Conservation (phyloP, 192 early-diverging fungal genomes). For the Umbelopsis sp. region DNA sequence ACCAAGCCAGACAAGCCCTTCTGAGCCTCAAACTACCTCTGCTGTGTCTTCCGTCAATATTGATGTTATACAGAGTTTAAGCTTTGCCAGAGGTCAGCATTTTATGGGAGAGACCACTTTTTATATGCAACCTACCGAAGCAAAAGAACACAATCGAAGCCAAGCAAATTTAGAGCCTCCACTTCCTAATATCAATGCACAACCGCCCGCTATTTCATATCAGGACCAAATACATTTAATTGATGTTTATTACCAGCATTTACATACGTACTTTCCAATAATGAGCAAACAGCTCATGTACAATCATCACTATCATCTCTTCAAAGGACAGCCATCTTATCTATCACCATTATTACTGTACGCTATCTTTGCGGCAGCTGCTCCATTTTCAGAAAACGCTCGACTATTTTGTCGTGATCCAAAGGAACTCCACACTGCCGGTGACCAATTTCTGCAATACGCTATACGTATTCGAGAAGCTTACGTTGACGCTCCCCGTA, state of each 20-base stretch:
- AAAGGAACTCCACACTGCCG: slow-evolving; percentile 12
- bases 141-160: background rate
- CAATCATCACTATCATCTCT: slow-evolving; percentile 13
- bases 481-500: slow-evolving; percentile 57
- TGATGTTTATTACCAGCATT: slow-evolving; percentile 38
- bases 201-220: slow-evolving; percentile 10
- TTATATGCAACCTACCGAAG: slow-evolving; percentile 9
- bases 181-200: background rate
- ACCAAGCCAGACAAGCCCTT: background rate
- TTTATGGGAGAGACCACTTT: slow-evolving; percentile 11
- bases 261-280: slow-evolving; percentile 42
- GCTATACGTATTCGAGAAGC: slow-evolving; percentile 61
- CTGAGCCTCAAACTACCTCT: background rate
- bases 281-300: slow-evolving; percentile 31
- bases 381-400: slow-evolving; percentile 28
- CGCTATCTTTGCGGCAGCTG: slow-evolving; percentile 36
- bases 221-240: slow-evolving; percentile 33
- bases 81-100: slow-evolving; percentile 9
- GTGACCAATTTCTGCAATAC: slow-evolving; percentile 30
- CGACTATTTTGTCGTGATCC: slow-evolving; percentile 11
- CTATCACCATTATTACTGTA: slow-evolving; percentile 30
- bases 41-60: background rate
- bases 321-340: background rate
- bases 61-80: slow-evolving; percentile 12
- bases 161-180: background rate